Evolutionary conservation across 192 early-diverging fungal species (phyloP), one percentile per base, ranked within the genome.

Genomic region (Kappamyces sp.): DNA sequence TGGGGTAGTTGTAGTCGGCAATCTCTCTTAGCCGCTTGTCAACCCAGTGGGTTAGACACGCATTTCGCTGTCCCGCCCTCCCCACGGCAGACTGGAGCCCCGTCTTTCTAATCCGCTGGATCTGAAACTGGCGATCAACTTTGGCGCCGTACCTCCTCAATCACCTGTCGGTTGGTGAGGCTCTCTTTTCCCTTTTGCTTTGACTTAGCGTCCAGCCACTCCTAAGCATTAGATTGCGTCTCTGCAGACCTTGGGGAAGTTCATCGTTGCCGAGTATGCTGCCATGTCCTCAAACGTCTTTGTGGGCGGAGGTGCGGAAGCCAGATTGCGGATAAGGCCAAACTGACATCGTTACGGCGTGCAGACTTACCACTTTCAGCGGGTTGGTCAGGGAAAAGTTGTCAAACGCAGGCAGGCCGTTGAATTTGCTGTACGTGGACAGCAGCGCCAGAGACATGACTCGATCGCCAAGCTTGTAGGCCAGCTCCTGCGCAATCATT

Each of bases 401-500:
- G 45, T 5, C 22, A 22, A 22, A 22, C 22, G 22, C 22, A 12
- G 49, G 49, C 12, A 31, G 15, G 29, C 58, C 58, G 22, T 48
- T 48, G 32, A 59, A 59, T 54, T 48, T 48, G 4, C 40, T 45
- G 45, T 59, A 48, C 5, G 58, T 59, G 11, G 47, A 51, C 30
- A 48, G 29, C 29, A 59, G 34, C 35, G 47, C 48, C 46, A 59
- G 51, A 11, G 40, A 45, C 14, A 45, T n/a, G 30, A 63, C 42
- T 29, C 39, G 38, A 45, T 65, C 38, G 38, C 47, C 38, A 29
- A 65, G 15, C 30, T 51, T 38, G 33, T 59, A 46, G 2, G 63
- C 59, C 30, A 65, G 45, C 40, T 65, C 63, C 49, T 65, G 63
- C 4, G 63, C 50, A 31, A 65, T 65, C 63, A 65, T 65, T 38